phyloP scores from a whole-genome alignment of 2,329 filamentous ascomycete genomes.

The Drechslera avenae region DNA sequence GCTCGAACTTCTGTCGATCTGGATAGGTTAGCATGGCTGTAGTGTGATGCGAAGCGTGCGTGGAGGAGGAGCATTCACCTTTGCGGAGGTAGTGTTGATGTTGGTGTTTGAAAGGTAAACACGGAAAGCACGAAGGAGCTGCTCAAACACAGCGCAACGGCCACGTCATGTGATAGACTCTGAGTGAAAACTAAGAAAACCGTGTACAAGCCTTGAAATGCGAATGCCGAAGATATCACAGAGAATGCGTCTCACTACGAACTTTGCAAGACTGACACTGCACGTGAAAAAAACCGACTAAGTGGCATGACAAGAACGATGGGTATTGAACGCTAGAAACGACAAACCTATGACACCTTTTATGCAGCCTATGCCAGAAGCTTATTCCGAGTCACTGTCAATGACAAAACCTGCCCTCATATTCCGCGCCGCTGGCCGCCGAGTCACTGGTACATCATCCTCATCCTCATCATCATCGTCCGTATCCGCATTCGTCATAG shows the following conservation, averaged over 20 bases:
- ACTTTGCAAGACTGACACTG: background rate
- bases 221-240: background rate
- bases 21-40: slow-evolving; percentile 43
- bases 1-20: slow-evolving; percentile 40
- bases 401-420: slow-evolving; percentile 52
- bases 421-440: slow-evolving; percentile 44
- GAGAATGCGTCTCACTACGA: background rate
- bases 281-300: background rate
- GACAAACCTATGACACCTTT: slow-evolving; percentile 24
- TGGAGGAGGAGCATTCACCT: slow-evolving; percentile 21
- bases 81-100: slow-evolving; percentile 13
- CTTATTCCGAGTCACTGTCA: slow-evolving; percentile 52
- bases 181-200: background rate
- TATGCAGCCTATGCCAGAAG: background rate
- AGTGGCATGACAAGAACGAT: background rate
- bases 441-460: slow-evolving; percentile 41
- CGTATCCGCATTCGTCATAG: slow-evolving; percentile 37
- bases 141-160: slow-evolving; percentile 2
- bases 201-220: background rate
- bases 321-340: slow-evolving; percentile 31
- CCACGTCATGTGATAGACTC: slow-evolving; percentile 16
- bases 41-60: slow-evolving; percentile 18
- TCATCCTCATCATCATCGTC: slow-evolving; percentile 54
- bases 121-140: slow-evolving; percentile 23
- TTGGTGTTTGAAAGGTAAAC: slow-evolving; percentile 17